These are phyloP conservation scores for Phytophthora gonapodyides DNA, from an alignment of 352 stramenopile species.

Conservation along the genomic window DNA sequence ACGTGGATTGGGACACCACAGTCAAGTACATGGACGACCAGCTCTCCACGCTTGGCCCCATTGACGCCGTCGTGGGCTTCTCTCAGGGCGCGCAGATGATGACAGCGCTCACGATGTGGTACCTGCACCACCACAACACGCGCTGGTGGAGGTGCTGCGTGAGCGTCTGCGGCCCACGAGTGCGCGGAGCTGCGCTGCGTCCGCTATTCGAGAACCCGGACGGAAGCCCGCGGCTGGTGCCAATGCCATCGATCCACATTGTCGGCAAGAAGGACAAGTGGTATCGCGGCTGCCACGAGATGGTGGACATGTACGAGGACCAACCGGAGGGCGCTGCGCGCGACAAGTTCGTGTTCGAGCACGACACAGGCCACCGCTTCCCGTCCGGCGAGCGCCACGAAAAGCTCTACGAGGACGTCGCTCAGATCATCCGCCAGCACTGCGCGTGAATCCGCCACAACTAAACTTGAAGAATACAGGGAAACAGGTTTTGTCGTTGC, in stretches of 20 bases:
- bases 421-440: conserved; percentile 33
- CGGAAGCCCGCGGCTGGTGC: conserved; percentile 35
- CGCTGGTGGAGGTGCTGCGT: conserved; percentile 59
- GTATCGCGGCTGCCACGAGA: conserved; percentile 41
- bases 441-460: conserved; percentile 18
- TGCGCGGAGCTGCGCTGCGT: conserved; percentile 33
- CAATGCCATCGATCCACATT: conserved; percentile 69
- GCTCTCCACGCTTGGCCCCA: conserved; percentile 46
- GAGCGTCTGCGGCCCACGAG: conserved; percentile 40
- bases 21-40: conserved; percentile 54
- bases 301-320: conserved; percentile 49
- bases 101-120: conserved; percentile 54
- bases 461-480: neutral
- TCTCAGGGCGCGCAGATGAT: conserved; percentile 65
- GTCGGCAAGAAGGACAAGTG: conserved; percentile 62
- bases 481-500: neutral
- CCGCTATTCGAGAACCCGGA: conserved; percentile 47
- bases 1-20: conserved; percentile 46
- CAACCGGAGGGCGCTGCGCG: conserved; percentile 19
- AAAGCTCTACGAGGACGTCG: conserved; percentile 38
- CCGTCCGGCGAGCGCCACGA: conserved; percentile 39
- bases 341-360: conserved; percentile 46
- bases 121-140: conserved; percentile 33
- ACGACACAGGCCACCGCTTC: conserved; percentile 50
- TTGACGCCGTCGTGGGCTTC: conserved; percentile 73